phyloP scores from a whole-genome alignment of 2,329 filamentous ascomycete genomes.

The Emmonsiellopsis sp. region DNA sequence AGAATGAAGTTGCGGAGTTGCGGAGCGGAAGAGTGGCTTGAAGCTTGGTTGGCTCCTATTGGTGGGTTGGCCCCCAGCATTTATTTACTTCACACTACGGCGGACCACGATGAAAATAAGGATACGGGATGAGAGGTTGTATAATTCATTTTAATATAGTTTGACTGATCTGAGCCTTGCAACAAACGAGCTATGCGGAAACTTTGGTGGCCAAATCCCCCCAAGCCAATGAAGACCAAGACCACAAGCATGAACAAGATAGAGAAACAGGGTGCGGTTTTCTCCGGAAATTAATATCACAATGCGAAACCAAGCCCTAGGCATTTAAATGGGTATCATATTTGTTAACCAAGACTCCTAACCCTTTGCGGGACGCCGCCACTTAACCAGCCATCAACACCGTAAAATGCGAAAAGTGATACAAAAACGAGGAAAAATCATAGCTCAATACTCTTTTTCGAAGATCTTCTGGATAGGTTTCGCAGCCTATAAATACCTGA shows the following conservation, averaged over 20 bases:
- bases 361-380: background rate
- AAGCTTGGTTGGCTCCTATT: background rate
- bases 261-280: too few species aligned
- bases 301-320: background rate
- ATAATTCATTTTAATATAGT: too few species aligned
- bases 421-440: background rate
- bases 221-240: too few species aligned
- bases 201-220: too few species aligned
- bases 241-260: too few species aligned
- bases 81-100: too few species aligned
- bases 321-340: constrained; percentile 1
- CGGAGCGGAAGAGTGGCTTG: constrained; percentile 1
- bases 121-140: too few species aligned
- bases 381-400: background rate
- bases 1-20: constrained; percentile 1
- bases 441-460: constrained; percentile 54
- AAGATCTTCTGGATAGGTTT: constrained; percentile 83
- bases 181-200: too few species aligned
- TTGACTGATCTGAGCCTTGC: too few species aligned
- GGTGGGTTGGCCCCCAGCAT: background rate
- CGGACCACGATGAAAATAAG: too few species aligned
- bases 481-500: constrained; percentile 51
- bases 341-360: background rate
- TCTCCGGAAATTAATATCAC: too few species aligned
- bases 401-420: background rate